A percentile compares a stretch with the other conserved stretches of the same genome.
Conservation (phyloP, 352 stramenopile genomes). For the Globisporangium abappressorium region DNA sequence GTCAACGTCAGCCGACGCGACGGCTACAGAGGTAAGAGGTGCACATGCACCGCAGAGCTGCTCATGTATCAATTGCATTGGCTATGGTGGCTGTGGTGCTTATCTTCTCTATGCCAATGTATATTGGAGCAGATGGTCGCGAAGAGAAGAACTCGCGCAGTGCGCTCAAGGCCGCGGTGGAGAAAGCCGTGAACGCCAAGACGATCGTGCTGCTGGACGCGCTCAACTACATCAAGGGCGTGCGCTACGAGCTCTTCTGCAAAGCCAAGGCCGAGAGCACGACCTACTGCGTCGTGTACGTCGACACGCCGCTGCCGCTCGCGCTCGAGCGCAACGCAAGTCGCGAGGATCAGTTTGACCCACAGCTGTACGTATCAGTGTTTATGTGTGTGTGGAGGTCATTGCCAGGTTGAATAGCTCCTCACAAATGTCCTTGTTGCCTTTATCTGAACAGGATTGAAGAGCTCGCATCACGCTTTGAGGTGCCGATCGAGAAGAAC, state of each 20-base stretch:
- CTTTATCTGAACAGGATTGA: conserved; percentile 47
- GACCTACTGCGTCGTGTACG: conserved; percentile 88
- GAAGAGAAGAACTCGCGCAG: conserved; percentile 71
- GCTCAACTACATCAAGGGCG: conserved; percentile 95
- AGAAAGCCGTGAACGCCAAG: conserved; percentile 54
- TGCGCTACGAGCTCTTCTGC: conserved; percentile 94
- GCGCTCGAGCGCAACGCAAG: conserved; percentile 55
- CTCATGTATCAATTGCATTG: neutral
- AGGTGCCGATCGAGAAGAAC: conserved; percentile 91
- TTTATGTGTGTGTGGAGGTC: neutral
- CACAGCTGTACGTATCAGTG: conserved; percentile 38
- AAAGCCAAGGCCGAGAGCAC: conserved; percentile 89
- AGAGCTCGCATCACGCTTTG: conserved; percentile 85
- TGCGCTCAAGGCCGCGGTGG: conserved; percentile 58
- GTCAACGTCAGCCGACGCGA: conserved; percentile 58
- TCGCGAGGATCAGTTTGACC: conserved; percentile 35
- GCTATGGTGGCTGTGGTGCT: neutral
- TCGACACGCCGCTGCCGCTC: conserved; percentile 63
- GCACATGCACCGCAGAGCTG: neutral
- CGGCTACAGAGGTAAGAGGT: conserved; percentile 52
- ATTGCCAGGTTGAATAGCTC: neutral
- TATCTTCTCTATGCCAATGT: neutral
- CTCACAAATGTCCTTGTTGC: no score
- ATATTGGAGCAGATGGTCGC: conserved; percentile 36
- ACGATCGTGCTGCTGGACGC: conserved; percentile 91